A percentile compares a stretch with the other conserved stretches of the same genome.
Conservation (phyloP, 345 rosid genomes). For the Cardamine chenopodiifolia region DNA sequence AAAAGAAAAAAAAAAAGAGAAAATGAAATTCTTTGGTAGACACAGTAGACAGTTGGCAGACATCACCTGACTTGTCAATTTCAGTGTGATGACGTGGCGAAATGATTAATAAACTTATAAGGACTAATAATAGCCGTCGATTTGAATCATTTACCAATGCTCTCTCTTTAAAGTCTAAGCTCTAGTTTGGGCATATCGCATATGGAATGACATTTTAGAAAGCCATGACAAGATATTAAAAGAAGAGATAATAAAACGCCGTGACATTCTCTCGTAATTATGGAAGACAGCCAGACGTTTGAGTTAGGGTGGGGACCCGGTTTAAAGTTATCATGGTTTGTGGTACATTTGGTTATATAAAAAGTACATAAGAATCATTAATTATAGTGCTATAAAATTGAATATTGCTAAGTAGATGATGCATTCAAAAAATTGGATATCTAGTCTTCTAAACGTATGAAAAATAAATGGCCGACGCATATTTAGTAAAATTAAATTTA, state of each 20-base stretch:
- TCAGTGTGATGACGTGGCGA: constrained; percentile 29
- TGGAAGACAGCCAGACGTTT: constrained; percentile 35
- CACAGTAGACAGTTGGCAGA: constrained; percentile 21
- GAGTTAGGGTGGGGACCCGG: constrained; percentile 13
- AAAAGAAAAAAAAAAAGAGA: constrained; percentile 1
- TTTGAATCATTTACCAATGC: constrained; percentile 3
- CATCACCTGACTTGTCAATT: constrained; percentile 35
- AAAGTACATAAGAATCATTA: not conserved
- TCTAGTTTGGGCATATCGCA: not conserved
- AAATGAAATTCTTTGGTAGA: constrained; percentile 10
- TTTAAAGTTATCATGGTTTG: constrained; percentile 11
- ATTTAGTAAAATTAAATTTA: constrained; percentile 8
- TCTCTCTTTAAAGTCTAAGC: not conserved
- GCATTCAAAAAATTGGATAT: not conserved
- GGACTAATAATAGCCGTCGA: constrained; percentile 23
- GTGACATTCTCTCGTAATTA: constrained; percentile 32
- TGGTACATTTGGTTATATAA: constrained; percentile 19
- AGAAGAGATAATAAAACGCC: constrained; percentile 1
- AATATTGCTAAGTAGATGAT: constrained; percentile 3
- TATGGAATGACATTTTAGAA: not conserved
- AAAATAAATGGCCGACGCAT: not conserved
- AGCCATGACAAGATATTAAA: constrained; percentile 4
- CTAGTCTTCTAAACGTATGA: constrained; percentile 20
- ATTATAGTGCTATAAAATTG: not conserved
- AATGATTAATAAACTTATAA: not conserved